phyloP scores from a whole-genome alignment of 805 yeast genomes.

The Starmerella geochares region DNA sequence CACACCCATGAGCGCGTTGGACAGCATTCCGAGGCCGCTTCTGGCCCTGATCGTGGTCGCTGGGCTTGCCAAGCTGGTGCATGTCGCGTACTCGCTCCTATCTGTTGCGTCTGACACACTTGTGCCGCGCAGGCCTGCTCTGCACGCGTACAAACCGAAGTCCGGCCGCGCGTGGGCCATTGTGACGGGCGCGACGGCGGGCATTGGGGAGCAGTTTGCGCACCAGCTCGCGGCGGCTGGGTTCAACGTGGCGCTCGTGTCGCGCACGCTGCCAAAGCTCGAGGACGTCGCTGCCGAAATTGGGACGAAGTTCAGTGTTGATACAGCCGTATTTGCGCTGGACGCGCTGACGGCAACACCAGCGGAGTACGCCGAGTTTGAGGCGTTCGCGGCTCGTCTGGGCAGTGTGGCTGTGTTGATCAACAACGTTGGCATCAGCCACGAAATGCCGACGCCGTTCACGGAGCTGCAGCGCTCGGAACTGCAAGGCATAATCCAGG shows the following conservation, averaged over 20 bases:
- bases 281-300: conserved; percentile 56
- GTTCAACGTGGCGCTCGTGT: conserved; percentile 69
- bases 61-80: conserved; percentile 16
- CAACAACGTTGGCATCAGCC: conserved; percentile 92
- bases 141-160: conserved; percentile 23
- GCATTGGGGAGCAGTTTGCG: conserved; percentile 89
- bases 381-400: conserved; percentile 35
- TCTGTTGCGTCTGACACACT: conserved; percentile 18
- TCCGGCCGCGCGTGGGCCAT: conserved; percentile 68
- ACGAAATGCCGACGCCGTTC: conserved; percentile 90
- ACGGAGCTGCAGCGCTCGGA: conserved; percentile 67
- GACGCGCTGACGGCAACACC: conserved; percentile 62
- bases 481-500: conserved; percentile 65
- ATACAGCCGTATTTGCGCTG: conserved; percentile 59
- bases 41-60: conserved; percentile 7
- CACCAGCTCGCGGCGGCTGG: conserved; percentile 76
- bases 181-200: conserved; percentile 94
- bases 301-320: conserved; percentile 47
- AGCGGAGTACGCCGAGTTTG: conserved; percentile 47
- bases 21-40: conserved; percentile 9
- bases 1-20: conserved; percentile 2
- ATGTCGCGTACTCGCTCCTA: conserved; percentile 3
- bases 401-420: conserved; percentile 62
- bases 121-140: conserved; percentile 14
- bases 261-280: conserved; percentile 74